Conservation (phyloP, 2,329 filamentous ascomycete genomes). For the Stenocarpella maydis region DNA sequence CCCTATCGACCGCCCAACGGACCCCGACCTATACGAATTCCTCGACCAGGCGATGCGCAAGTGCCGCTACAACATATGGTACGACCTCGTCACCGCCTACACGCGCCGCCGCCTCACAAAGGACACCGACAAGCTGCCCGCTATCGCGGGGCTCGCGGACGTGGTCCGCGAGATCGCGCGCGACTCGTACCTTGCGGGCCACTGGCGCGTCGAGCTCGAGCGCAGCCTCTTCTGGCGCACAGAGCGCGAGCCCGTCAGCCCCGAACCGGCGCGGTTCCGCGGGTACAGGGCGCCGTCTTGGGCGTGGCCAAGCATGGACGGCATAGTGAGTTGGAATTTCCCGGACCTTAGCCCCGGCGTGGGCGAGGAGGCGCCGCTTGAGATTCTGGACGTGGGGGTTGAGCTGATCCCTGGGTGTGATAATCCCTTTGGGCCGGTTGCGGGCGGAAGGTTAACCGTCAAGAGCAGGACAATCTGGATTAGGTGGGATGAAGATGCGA, state of each 20-base stretch:
- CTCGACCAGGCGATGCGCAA: background rate
- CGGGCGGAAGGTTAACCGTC: background rate
- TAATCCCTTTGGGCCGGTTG: background rate
- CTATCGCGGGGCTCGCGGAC: background rate
- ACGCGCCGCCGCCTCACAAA: background rate
- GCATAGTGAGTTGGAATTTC: background rate
- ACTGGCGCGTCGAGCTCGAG: slow-evolving; percentile 8
- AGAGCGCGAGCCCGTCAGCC: background rate
- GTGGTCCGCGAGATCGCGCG: background rate
- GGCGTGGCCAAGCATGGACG: slow-evolving; percentile 8
- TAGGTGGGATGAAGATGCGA: background rate
- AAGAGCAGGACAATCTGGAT: background rate
- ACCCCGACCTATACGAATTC: background rate
- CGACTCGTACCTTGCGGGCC: slow-evolving; percentile 3
- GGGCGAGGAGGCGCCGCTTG: background rate
- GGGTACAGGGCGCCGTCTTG: background rate
- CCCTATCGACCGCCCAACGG: background rate
- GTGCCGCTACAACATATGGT: background rate
- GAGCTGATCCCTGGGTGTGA: background rate
- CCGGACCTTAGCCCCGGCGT: background rate
- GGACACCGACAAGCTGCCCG: slow-evolving; percentile 7
- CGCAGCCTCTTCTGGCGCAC: slow-evolving; percentile 15
- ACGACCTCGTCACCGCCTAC: background rate
- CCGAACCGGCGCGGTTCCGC: slow-evolving; percentile 5
- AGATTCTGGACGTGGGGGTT: background rate